Evolutionary conservation across 2,329 filamentous ascomycete genomes (phyloP).

Genomic region (Pleomassaria siparia): DNA sequence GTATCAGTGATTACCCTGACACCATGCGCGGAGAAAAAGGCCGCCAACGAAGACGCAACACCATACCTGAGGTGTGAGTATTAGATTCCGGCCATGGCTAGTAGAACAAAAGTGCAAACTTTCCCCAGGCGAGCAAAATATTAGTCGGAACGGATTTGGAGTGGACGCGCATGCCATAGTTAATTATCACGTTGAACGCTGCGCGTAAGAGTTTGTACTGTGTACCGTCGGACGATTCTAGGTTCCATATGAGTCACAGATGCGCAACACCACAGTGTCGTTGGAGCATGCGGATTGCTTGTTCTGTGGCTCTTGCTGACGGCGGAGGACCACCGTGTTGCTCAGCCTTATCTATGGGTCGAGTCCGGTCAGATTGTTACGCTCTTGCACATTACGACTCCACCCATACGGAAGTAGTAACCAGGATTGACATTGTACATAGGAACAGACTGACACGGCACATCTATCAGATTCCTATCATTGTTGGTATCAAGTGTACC

Average conservation of each 20-base stretch:
- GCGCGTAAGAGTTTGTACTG: too few species aligned
- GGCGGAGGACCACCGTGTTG: not conserved
- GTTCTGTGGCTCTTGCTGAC: not conserved
- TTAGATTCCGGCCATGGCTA: not conserved
- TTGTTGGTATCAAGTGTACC: too few species aligned
- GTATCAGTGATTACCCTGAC: not conserved
- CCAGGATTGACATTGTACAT: too few species aligned
- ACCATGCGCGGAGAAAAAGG: not conserved
- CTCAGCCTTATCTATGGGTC: not conserved
- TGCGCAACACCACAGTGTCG: too few species aligned
- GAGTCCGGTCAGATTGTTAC: slow-evolving; percentile 1
- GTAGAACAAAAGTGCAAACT: not conserved
- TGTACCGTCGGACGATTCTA: too few species aligned
- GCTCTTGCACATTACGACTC: too few species aligned
- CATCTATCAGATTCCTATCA: too few species aligned
- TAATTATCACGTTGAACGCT: too few species aligned
- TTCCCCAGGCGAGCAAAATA: not conserved
- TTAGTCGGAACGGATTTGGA: not conserved
- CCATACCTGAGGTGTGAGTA: not conserved
- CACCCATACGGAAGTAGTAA: too few species aligned
- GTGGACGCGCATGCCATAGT: not conserved
- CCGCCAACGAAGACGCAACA: not conserved
- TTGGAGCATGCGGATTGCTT: not conserved
- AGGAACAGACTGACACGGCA: too few species aligned
- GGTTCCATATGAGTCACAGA: too few species aligned